phyloP scores from a whole-genome alignment of 768 basidiomycete genomes.

The Xerocomellus amylosporus region DNA sequence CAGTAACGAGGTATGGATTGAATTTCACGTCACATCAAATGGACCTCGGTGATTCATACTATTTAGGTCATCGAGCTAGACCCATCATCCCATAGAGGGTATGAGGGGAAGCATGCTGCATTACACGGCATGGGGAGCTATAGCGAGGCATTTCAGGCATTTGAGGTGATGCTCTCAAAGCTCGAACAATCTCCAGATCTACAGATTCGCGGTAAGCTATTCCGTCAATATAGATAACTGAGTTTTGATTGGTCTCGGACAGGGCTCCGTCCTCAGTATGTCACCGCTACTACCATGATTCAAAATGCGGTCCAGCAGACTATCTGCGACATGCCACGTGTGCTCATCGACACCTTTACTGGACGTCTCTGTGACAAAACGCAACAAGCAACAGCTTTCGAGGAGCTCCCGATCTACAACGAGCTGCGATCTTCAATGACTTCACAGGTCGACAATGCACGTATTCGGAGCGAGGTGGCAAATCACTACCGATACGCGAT shows the following conservation, averaged over 20 bases:
- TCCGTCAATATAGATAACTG: neutral
- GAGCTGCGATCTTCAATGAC: conserved; percentile 5
- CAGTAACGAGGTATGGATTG: neutral
- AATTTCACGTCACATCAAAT: neutral
- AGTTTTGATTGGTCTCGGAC: neutral
- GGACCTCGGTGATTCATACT: no score
- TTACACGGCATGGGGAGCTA: neutral
- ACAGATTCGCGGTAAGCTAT: neutral
- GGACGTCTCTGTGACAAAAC: conserved; percentile 2
- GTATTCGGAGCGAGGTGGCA: neutral
- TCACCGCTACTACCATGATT: neutral
- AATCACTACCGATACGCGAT: conserved; percentile 3
- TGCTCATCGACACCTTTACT: conserved; percentile 3
- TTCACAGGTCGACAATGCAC: neutral
- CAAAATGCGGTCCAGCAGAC: neutral
- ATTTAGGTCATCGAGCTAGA: neutral
- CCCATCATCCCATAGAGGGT: neutral
- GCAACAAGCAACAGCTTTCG: conserved; percentile 5
- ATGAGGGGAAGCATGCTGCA: neutral
- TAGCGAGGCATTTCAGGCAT: neutral
- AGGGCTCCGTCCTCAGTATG: neutral
- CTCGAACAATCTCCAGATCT: neutral
- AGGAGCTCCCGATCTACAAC: neutral
- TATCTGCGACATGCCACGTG: neutral
- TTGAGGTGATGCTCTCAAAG: neutral